phyloP scores from a whole-genome alignment of 163 green algal species.

The Scenedesmus sp. region DNA sequence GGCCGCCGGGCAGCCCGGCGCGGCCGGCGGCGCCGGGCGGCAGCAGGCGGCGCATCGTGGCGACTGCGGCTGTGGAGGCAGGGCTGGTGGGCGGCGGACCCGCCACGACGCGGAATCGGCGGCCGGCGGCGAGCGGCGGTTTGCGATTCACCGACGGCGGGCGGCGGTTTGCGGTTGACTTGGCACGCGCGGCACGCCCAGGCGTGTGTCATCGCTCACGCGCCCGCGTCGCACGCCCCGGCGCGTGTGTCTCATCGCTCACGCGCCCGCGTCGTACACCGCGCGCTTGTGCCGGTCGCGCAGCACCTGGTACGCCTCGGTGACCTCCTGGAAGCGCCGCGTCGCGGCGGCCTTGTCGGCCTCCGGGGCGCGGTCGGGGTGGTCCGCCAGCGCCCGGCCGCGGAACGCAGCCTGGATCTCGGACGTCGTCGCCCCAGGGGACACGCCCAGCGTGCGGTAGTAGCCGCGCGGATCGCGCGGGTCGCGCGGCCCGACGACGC shows the following conservation, averaged over 20 bases:
- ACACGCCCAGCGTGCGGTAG: slow-evolving; percentile 34
- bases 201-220: not conserved
- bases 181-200: not conserved
- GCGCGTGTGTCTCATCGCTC: too few relatives aligned
- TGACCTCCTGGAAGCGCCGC: slow-evolving; percentile 37
- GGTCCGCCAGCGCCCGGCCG: slow-evolving; percentile 33
- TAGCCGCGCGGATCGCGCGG: slow-evolving; percentile 37
- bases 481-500: not conserved
- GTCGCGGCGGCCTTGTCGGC: slow-evolving; percentile 36
- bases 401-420: slow-evolving; percentile 42
- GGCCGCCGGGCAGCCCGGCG: too few relatives aligned
- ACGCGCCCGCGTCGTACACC: slow-evolving; percentile 25
- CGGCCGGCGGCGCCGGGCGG: too few relatives aligned
- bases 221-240: not conserved
- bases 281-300: slow-evolving; percentile 5
- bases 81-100: too few relatives aligned
- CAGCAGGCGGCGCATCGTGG: too few relatives aligned
- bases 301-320: slow-evolving; percentile 42
- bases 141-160: not conserved
- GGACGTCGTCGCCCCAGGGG: slow-evolving; percentile 4
- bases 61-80: too few relatives aligned
- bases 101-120: slow-evolving; percentile 12
- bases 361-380: slow-evolving; percentile 36
- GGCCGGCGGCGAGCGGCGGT: not conserved
- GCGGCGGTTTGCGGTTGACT: not conserved